A percentile compares a stretch with the other conserved stretches of the same genome.
Conservation (phyloP, 345 rosid genomes). For the Angophora floribunda region DNA sequence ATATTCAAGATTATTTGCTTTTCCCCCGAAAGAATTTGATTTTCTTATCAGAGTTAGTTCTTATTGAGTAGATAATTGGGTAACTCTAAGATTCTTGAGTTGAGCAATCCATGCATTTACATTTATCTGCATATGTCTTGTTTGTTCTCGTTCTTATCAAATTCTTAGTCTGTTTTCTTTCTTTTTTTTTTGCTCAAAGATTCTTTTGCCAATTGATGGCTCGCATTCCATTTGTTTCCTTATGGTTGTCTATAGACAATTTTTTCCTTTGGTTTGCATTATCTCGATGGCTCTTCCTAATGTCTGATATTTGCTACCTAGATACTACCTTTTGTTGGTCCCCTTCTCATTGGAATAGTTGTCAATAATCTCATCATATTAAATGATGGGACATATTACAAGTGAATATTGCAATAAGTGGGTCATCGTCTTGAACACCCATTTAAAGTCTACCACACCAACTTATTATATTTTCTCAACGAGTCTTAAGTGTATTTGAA, state of each 20-base stretch:
- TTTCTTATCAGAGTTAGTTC: background rate
- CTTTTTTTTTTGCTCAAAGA: background rate
- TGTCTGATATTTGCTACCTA: constrained; percentile 58
- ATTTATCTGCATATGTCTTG: background rate
- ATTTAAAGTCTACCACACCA: background rate
- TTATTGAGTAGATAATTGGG: background rate
- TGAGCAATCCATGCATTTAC: background rate
- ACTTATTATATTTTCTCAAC: background rate
- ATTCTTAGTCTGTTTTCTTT: background rate
- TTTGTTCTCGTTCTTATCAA: background rate
- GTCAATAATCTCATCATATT: constrained; percentile 64
- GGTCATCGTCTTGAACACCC: background rate
- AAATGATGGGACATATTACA: background rate
- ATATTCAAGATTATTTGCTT: background rate
- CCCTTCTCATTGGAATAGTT: constrained; percentile 86
- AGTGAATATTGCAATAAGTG: background rate
- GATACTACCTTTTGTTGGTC: constrained; percentile 88
- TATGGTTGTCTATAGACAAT: constrained; percentile 34
- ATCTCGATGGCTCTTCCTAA: constrained; percentile 92
- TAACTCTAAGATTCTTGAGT: background rate
- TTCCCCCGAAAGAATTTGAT: background rate
- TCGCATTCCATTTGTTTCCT: background rate
- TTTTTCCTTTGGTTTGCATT: constrained; percentile 87
- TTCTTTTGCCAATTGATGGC: background rate
- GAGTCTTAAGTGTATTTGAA: background rate